Conservation (phyloP, 75 land plant species). For the Picea glauca region DNA sequence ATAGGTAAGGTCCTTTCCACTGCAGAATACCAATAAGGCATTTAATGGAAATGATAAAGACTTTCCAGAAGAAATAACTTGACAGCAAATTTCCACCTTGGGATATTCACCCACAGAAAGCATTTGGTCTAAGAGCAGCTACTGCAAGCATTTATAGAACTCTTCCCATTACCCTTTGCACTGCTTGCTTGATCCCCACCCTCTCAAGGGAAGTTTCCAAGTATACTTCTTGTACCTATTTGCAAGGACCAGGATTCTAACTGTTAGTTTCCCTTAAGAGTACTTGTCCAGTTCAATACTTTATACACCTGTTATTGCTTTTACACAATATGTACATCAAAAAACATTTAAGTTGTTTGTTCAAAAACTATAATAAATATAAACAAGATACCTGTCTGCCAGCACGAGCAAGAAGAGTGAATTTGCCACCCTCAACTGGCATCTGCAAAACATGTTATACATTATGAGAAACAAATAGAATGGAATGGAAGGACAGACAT, state of each 20-base stretch:
- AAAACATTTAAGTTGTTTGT: background rate
- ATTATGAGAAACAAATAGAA: background rate
- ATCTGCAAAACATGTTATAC: constrained; percentile 35
- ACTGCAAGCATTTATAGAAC: constrained; percentile 51
- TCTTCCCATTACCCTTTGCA: constrained; percentile 78
- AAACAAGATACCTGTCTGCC: constrained; percentile 74
- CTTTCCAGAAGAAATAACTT: no score
- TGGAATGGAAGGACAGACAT: background rate
- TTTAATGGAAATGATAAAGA: no score
- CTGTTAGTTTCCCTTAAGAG: background rate
- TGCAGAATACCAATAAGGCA: no score
- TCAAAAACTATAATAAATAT: background rate
- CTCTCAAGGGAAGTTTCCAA: constrained; percentile 78
- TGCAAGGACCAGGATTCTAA: background rate
- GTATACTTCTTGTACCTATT: constrained; percentile 92
- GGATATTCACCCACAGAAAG: no score
- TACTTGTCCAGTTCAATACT: background rate
- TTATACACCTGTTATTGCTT: background rate
- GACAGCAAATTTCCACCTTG: no score
- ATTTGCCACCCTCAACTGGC: constrained; percentile 56
- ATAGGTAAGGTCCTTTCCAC: no score
- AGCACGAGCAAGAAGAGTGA: constrained; percentile 91
- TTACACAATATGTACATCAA: constrained; percentile 2
- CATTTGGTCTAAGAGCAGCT: no score
- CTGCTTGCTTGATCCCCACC: constrained; percentile 80